phyloP scores from a whole-genome alignment of 768 basidiomycete genomes.

The Rhodotorula graminis region DNA sequence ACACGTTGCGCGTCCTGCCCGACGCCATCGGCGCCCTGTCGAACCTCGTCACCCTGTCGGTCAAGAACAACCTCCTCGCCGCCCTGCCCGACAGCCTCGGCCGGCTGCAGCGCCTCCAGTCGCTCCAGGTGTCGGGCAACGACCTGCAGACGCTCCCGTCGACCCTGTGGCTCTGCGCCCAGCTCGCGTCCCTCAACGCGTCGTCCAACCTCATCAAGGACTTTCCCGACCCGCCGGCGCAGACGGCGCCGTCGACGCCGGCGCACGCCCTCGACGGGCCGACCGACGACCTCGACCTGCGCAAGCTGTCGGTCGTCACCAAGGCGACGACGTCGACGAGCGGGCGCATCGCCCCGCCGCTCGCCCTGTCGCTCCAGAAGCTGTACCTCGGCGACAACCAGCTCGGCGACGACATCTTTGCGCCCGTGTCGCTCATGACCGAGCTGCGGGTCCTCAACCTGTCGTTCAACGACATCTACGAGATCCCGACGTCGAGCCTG shows the following conservation, averaged over 20 bases:
- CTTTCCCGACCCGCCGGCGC: slow-evolving; percentile 59
- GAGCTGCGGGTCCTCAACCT: slow-evolving; percentile 79
- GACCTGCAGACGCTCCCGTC: slow-evolving; percentile 69
- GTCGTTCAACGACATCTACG: slow-evolving; percentile 89
- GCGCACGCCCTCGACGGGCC: slow-evolving; percentile 2
- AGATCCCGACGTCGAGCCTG: slow-evolving; percentile 74
- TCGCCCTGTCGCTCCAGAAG: slow-evolving; percentile 66
- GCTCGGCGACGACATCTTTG: slow-evolving; percentile 71
- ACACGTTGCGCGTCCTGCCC: slow-evolving; percentile 76
- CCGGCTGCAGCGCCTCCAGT: slow-evolving; percentile 64
- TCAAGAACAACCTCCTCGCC: slow-evolving; percentile 84
- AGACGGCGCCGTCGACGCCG: slow-evolving; percentile 1
- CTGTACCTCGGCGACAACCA: slow-evolving; percentile 88
- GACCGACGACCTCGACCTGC: slow-evolving; percentile 45
- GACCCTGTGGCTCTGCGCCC: slow-evolving; percentile 76
- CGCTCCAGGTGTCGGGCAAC: slow-evolving; percentile 86
- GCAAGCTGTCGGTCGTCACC: slow-evolving; percentile 50
- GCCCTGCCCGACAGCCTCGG: slow-evolving; percentile 72
- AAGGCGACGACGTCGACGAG: slow-evolving; percentile 22
- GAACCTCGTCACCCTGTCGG: slow-evolving; percentile 67
- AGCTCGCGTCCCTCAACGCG: slow-evolving; percentile 68
- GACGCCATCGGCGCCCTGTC: slow-evolving; percentile 71
- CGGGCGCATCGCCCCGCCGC: slow-evolving; percentile 52
- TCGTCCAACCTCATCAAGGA: slow-evolving; percentile 77
- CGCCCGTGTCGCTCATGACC: slow-evolving; percentile 66